Conservation (phyloP, 2,329 filamentous ascomycete species). For the Talaromyces pinophilus region DNA sequence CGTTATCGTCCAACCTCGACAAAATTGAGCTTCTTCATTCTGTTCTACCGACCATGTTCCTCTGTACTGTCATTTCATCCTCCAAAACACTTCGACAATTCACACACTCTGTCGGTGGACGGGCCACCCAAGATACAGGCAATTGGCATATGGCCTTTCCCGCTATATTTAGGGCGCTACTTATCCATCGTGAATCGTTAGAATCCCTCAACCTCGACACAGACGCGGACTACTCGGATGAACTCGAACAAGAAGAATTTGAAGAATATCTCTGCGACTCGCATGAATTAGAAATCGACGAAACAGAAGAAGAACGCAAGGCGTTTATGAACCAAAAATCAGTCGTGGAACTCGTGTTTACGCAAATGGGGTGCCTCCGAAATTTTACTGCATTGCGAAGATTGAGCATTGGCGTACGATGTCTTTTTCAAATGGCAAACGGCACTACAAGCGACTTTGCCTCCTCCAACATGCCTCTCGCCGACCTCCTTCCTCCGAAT, state of each 20-base stretch:
- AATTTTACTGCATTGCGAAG: slow-evolving; percentile 19
- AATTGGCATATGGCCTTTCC: slow-evolving; percentile 23
- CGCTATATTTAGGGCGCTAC: slow-evolving; percentile 20
- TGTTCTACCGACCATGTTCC: slow-evolving; percentile 22
- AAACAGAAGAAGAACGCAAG: slow-evolving; percentile 17
- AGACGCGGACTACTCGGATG: slow-evolving; percentile 19
- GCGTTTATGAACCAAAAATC: slow-evolving; percentile 21
- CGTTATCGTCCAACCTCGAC: slow-evolving; percentile 19
- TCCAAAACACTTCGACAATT: slow-evolving; percentile 18
- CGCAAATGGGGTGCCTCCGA: slow-evolving; percentile 15
- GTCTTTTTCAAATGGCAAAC: slow-evolving; percentile 21
- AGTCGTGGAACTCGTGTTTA: slow-evolving; percentile 19
- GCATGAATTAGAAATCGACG: not conserved
- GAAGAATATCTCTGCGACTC: slow-evolving; percentile 16
- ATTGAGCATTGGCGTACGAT: slow-evolving; percentile 18
- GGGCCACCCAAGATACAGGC: slow-evolving; percentile 17
- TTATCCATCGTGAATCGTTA: slow-evolving; percentile 21
- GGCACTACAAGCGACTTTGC: slow-evolving; percentile 10
- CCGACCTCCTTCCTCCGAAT: slow-evolving; percentile 19
- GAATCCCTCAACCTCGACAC: slow-evolving; percentile 23
- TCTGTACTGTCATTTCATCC: slow-evolving; percentile 22
- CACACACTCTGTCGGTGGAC: slow-evolving; percentile 22
- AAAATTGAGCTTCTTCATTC: slow-evolving; percentile 22
- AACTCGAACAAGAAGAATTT: slow-evolving; percentile 21
- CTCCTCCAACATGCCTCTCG: not conserved